Percentiles rank a stretch among this genome's conserved stretches.
Evolutionary conservation across 1,284 basidiomycete species (phyloP).

Genomic region (Cryptococcus depauperatus): DNA sequence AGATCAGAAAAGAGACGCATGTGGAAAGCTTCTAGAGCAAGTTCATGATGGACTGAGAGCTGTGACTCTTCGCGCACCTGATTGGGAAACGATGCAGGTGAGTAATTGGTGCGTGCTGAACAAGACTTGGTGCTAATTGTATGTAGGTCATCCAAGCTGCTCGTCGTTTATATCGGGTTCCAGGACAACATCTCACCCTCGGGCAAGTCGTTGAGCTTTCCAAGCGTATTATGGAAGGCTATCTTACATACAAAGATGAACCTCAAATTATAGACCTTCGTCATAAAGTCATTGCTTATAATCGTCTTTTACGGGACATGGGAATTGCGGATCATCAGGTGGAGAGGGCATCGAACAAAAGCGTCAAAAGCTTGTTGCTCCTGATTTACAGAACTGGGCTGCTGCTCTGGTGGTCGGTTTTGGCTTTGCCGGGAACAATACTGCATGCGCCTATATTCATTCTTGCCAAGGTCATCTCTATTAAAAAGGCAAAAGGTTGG

Average conservation of each 20-base stretch:
- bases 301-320: conserved; percentile 79
- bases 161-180: conserved; percentile 86
- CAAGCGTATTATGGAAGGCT: conserved; percentile 88
- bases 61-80: conserved; percentile 90
- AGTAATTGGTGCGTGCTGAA: too few species aligned
- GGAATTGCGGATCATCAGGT: conserved; percentile 98
- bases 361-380: conserved; percentile 81
- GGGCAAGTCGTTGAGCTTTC: conserved; percentile 97
- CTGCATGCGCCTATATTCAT: conserved; percentile 94
- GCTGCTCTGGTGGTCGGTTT: conserved; percentile 71
- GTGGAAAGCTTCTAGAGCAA: conserved; percentile 78
- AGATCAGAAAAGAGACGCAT: conserved; percentile 79
- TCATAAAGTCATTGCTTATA: conserved; percentile 83
- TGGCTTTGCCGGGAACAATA: conserved; percentile 90
- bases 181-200: conserved; percentile 86
- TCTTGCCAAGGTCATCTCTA: conserved; percentile 77
- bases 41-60: conserved; percentile 96
- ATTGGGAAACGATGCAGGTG: conserved; percentile 97
- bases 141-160: conserved; percentile 85
- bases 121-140: too few species aligned
- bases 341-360: conserved; percentile 66
- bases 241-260: conserved; percentile 87
- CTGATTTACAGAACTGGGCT: conserved; percentile 77
- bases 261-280: conserved; percentile 78
- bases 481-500: conserved; percentile 81